These are phyloP conservation scores for Phytophthora sp. DNA, from an alignment of 352 stramenopile genomes.

Conservation along the genomic window DNA sequence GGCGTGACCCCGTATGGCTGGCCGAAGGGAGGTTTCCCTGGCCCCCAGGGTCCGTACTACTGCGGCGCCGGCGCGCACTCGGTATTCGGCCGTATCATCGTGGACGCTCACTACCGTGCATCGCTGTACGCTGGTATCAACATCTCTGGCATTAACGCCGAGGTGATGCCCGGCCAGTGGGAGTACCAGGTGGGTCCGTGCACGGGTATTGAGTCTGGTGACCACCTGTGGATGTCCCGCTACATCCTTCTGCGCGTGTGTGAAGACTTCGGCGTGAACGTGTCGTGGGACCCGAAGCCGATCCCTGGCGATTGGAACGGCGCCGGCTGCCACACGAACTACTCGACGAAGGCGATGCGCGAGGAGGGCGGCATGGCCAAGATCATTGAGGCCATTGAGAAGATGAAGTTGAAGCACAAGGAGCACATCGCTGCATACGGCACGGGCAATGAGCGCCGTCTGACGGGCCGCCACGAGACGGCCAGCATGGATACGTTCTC, in stretches of 20 bases:
- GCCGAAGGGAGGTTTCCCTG: slow-evolving; percentile 90
- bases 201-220: slow-evolving; percentile 95
- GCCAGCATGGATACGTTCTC: slow-evolving; percentile 96
- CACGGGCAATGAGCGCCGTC: slow-evolving; percentile 95
- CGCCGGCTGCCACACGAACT: slow-evolving; percentile 96
- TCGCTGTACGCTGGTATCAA: slow-evolving; percentile 96
- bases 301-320: slow-evolving; percentile 99
- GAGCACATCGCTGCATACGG: slow-evolving; percentile 98
- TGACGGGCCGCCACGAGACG: slow-evolving; percentile 97
- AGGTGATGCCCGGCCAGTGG: slow-evolving; percentile 98
- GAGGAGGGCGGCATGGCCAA: slow-evolving; percentile 92
- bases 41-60: slow-evolving; percentile 93
- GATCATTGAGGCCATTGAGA: slow-evolving; percentile 98
- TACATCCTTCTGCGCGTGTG: slow-evolving; percentile 98
- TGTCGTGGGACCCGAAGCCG: slow-evolving; percentile 97
- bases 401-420: slow-evolving; percentile 96
- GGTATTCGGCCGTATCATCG: slow-evolving; percentile 95
- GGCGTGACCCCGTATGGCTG: slow-evolving; percentile 91
- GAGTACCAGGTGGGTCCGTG: slow-evolving; percentile 98
- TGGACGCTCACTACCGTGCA: slow-evolving; percentile 95
- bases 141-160: slow-evolving; percentile 96
- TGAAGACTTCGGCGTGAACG: slow-evolving; percentile 97
- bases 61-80: slow-evolving; percentile 95
- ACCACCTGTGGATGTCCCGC: slow-evolving; percentile 97
- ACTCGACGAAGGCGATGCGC: slow-evolving; percentile 96